phyloP scores from a whole-genome alignment of 257 asterid species.

The Solanum chmielewskii region DNA sequence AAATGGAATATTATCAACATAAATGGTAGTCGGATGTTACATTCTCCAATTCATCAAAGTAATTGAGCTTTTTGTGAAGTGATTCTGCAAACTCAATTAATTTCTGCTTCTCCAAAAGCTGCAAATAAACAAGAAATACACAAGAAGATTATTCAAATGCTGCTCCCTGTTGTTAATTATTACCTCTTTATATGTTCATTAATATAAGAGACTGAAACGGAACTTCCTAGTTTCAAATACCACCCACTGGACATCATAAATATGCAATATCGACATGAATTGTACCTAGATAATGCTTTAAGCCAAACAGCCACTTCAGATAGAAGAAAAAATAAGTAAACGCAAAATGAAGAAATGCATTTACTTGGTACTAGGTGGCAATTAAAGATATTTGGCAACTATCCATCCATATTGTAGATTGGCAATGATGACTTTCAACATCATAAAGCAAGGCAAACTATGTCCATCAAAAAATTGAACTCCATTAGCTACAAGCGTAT shows the following conservation, averaged over 20 bases:
- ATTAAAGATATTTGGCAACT: background rate
- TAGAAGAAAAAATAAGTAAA: background rate
- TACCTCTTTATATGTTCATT: background rate
- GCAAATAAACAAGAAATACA: slow-evolving; percentile 26
- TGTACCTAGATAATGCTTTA: background rate
- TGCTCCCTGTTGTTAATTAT: background rate
- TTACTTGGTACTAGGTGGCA: background rate
- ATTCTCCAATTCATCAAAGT: slow-evolving; percentile 98
- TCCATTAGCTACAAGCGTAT: background rate
- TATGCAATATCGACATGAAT: background rate
- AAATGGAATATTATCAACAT: slow-evolving; percentile 3
- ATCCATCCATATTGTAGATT: background rate
- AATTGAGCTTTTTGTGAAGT: slow-evolving; percentile 88
- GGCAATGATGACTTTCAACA: background rate
- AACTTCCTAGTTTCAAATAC: background rate
- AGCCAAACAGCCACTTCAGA: background rate
- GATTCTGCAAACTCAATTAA: slow-evolving; percentile 92
- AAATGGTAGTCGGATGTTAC: slow-evolving; percentile 56
- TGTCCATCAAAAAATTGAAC: background rate
- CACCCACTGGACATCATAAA: background rate
- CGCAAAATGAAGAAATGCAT: background rate
- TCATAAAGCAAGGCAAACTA: background rate
- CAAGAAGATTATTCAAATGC: background rate
- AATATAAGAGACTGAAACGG: background rate
- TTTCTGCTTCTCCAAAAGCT: slow-evolving; percentile 95